Evolutionary conservation across 495 filamentous ascomycete genomes (phyloP).

Genomic region (Aspergillus coremiiformis): DNA sequence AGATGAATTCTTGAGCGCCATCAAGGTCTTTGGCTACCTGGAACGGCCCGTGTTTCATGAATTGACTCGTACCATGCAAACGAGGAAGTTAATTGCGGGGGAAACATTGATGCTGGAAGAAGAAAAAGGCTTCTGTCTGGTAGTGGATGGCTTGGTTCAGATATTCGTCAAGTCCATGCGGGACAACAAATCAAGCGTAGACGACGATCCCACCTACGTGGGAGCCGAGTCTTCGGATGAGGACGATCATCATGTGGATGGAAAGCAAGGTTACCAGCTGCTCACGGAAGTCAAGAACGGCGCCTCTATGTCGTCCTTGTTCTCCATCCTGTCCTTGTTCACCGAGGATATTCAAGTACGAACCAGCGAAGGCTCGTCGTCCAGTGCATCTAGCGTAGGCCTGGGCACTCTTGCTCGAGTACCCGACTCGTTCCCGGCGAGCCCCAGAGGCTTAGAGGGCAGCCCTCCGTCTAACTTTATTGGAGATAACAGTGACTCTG

Average conservation of each 20-base stretch:
- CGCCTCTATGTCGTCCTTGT: constrained; percentile 95
- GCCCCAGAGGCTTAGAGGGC: constrained; percentile 35
- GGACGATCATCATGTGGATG: constrained; percentile 50
- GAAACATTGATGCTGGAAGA: constrained; percentile 93
- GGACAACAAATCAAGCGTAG: constrained; percentile 35
- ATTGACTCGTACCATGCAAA: constrained; percentile 96
- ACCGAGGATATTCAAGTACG: constrained; percentile 87
- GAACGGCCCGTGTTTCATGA: constrained; percentile 97
- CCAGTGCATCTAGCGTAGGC: constrained; percentile 35
- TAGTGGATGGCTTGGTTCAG: constrained; percentile 94
- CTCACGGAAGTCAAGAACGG: constrained; percentile 97
- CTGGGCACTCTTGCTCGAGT: constrained; percentile 24
- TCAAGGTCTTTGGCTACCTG: constrained; percentile 97
- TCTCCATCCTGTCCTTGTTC: constrained; percentile 93
- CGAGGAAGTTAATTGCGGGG: constrained; percentile 87
- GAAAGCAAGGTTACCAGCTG: constrained; percentile 78
- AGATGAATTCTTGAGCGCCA: constrained; percentile 97
- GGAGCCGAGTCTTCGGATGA: constrained; percentile 52
- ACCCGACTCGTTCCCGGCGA: constrained; percentile 40
- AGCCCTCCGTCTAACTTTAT: constrained; percentile 22
- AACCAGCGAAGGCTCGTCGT: constrained; percentile 41
- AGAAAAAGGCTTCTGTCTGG: constrained; percentile 95
- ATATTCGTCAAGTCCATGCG: constrained; percentile 93
- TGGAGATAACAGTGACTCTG: constrained; percentile 16
- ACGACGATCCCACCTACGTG: constrained; percentile 17